phyloP scores from a whole-genome alignment of 2,329 filamentous ascomycete genomes.

The Cladosporium sp. region DNA sequence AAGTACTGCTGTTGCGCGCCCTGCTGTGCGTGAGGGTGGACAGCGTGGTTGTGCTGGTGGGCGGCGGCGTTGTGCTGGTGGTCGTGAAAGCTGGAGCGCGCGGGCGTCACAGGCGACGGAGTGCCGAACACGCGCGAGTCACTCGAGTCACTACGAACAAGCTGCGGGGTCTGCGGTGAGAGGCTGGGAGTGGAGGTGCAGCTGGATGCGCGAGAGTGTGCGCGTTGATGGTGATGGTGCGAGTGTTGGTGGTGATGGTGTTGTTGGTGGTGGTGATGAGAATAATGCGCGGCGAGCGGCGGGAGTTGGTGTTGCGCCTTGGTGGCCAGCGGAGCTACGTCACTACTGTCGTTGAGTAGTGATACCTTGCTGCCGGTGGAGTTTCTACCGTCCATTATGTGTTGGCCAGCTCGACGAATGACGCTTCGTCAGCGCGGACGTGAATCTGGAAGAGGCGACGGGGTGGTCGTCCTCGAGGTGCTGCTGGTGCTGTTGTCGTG shows the following conservation, averaged over 20 bases:
- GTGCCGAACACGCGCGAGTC: slow-evolving; percentile 41
- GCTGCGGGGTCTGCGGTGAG: slow-evolving; percentile 43
- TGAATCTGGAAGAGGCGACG: background rate
- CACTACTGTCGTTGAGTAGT: slow-evolving; percentile 43
- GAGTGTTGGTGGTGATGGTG: too few relatives aligned
- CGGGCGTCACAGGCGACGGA: slow-evolving; percentile 45
- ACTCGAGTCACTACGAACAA: slow-evolving; percentile 43
- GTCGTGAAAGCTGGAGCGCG: slow-evolving; percentile 29
- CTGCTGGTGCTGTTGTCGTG: background rate
- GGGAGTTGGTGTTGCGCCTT: slow-evolving; percentile 17
- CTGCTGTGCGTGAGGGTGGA: slow-evolving; percentile 15
- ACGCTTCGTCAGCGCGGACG: slow-evolving; percentile 12
- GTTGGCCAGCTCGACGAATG: slow-evolving; percentile 22
- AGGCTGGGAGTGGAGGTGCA: slow-evolving; percentile 41
- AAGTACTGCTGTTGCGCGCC: slow-evolving; percentile 15
- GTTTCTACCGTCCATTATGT: slow-evolving; percentile 49
- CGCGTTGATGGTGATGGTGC: slow-evolving; percentile 17
- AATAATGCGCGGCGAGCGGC: slow-evolving; percentile 10
- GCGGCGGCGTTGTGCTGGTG: slow-evolving; percentile 24
- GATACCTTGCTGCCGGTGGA: slow-evolving; percentile 46
- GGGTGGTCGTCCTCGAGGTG: background rate
- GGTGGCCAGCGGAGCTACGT: slow-evolving; percentile 18
- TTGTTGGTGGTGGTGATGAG: slow-evolving; percentile 13
- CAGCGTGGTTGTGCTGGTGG: slow-evolving; percentile 28
- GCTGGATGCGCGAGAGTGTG: slow-evolving; percentile 37